Conservation (phyloP, 345 rosid genomes). For the Heritiera littoralis region DNA sequence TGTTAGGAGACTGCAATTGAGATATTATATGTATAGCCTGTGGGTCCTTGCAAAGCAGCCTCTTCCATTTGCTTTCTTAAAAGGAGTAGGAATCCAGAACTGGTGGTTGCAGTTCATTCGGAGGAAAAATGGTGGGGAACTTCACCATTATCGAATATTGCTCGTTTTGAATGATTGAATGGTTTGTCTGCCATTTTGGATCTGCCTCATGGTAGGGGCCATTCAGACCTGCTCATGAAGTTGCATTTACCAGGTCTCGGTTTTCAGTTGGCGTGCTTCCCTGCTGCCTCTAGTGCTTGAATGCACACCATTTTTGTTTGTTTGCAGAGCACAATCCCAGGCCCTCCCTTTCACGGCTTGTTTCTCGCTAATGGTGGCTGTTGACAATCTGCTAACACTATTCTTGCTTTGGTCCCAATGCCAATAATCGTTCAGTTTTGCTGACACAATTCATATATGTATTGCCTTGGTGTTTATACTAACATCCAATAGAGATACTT, state of each 20-base stretch:
- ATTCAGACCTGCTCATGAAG: slow-evolving; percentile 28
- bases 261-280: background rate
- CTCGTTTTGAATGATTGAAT: slow-evolving; percentile 44
- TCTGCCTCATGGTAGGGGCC: slow-evolving; percentile 43
- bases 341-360: background rate
- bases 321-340: slow-evolving; percentile 7
- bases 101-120: slow-evolving; percentile 42
- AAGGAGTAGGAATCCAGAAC: slow-evolving; percentile 31
- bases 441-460: slow-evolving; percentile 33
- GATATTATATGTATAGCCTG: slow-evolving; percentile 22
- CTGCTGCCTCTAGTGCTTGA: slow-evolving; percentile 4
- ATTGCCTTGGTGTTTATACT: slow-evolving; percentile 20
- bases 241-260: background rate
- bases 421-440: slow-evolving; percentile 16
- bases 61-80: slow-evolving; percentile 26
- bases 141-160: slow-evolving; percentile 29
- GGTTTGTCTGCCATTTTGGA: slow-evolving; percentile 52
- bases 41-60: slow-evolving; percentile 22
- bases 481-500: slow-evolving; percentile 10
- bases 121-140: slow-evolving; percentile 47
- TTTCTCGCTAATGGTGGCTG: background rate
- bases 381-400: background rate
- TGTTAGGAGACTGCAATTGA: slow-evolving; percentile 27
- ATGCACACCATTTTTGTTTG: background rate
- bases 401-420: background rate